Evolutionary conservation across 768 basidiomycete genomes (phyloP).

Genomic region (Amanita fuliginea): DNA sequence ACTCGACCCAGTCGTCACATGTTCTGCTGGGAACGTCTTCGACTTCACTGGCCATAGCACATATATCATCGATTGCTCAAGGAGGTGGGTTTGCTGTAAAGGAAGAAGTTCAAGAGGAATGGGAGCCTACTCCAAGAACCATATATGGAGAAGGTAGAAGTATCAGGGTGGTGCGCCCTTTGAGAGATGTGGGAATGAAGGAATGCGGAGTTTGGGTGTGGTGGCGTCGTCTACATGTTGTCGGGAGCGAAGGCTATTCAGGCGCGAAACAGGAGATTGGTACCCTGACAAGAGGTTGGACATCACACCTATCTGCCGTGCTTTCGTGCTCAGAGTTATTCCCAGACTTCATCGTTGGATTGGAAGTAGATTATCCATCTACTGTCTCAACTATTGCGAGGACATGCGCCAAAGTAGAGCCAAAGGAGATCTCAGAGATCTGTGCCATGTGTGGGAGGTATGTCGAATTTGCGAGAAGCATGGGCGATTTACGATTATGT

Average conservation of each 20-base stretch:
- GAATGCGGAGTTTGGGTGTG: conserved; percentile 7
- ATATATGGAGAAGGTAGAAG: not conserved
- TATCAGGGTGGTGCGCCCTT: conserved; percentile 52
- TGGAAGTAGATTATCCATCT: conserved; percentile 78
- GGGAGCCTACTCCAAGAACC: conserved; percentile 24
- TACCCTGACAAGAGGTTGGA: conserved; percentile 57
- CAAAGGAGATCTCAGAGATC: conserved; percentile 40
- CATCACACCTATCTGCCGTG: not conserved
- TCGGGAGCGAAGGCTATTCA: conserved; percentile 31
- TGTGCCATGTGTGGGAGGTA: conserved; percentile 66
- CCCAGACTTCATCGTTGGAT: conserved; percentile 66
- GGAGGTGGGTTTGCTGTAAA: conserved; percentile 64
- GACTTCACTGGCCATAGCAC: conserved; percentile 64
- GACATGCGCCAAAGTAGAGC: conserved; percentile 68
- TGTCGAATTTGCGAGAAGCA: not conserved
- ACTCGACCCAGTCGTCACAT: conserved; percentile 52
- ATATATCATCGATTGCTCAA: conserved; percentile 66
- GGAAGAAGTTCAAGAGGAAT: conserved; percentile 65
- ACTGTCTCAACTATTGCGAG: conserved; percentile 78
- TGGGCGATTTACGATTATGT: not conserved
- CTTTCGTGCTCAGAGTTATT: not conserved
- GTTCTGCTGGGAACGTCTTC: conserved; percentile 69
- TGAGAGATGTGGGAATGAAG: conserved; percentile 40
- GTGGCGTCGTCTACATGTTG: conserved; percentile 11
- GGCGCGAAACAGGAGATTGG: conserved; percentile 50